These are phyloP conservation scores for Ganoderma sinense DNA, from an alignment of 1,284 basidiomycete species.

Conservation along the genomic window DNA sequence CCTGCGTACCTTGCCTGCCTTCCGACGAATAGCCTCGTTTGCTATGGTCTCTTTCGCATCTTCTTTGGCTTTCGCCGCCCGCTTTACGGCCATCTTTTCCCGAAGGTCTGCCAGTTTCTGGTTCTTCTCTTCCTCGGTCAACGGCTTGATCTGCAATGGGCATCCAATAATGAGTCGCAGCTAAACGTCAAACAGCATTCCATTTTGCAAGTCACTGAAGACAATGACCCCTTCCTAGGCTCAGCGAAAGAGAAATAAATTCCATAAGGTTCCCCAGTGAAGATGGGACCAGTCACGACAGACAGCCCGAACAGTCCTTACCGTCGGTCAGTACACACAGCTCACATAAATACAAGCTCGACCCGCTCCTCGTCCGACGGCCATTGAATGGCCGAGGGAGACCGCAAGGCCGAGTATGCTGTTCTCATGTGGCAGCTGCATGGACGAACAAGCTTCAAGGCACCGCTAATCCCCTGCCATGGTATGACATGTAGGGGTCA, in stretches of 20 bases:
- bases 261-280: background rate
- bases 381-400: background rate
- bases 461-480: background rate
- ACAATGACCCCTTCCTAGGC: too few relatives aligned
- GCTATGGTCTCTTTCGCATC: conserved; percentile 77
- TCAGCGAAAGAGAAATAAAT: background rate
- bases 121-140: conserved; percentile 95
- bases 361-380: background rate
- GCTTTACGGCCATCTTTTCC: conserved; percentile 81
- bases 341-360: background rate
- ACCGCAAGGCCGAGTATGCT: background rate
- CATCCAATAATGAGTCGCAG: background rate
- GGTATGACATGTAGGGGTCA: background rate
- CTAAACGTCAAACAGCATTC: background rate
- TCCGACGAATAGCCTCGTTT: conserved; percentile 85
- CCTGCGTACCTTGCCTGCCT: conserved; percentile 77
- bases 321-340: background rate
- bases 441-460: background rate
- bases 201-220: background rate
- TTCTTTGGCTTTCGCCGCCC: conserved; percentile 70
- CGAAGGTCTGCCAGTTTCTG: conserved; percentile 82
- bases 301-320: background rate
- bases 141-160: conserved; percentile 75
- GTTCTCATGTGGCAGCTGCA: background rate
- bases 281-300: background rate